phyloP scores from a whole-genome alignment of 2,329 filamentous ascomycete species.

The Aspergillus chevalieri region DNA sequence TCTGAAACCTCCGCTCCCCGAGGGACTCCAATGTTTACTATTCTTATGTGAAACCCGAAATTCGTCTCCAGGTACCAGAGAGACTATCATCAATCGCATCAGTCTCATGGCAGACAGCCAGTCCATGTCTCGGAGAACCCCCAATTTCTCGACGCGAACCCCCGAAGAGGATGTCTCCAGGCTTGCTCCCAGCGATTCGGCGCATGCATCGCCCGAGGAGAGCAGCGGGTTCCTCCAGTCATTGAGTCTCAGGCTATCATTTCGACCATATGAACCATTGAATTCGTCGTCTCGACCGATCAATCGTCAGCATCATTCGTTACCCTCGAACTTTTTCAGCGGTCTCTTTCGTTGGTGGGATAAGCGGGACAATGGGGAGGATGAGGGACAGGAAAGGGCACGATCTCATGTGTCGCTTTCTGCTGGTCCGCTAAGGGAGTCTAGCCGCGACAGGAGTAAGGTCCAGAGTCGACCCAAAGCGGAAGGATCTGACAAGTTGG shows the following conservation, averaged over 20 bases:
- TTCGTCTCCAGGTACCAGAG: neutral
- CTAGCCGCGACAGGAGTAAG: conserved; percentile 23
- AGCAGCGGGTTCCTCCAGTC: conserved; percentile 16
- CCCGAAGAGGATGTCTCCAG: conserved; percentile 33
- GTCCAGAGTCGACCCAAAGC: conserved; percentile 21
- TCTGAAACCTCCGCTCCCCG: neutral
- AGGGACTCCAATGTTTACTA: neutral
- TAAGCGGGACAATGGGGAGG: conserved; percentile 7
- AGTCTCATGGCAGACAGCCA: conserved; percentile 1
- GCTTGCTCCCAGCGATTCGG: conserved; percentile 27
- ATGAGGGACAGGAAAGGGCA: conserved; percentile 4
- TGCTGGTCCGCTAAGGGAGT: conserved; percentile 19
- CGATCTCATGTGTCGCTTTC: conserved; percentile 9
- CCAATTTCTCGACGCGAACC: conserved; percentile 35
- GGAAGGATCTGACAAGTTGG: conserved; percentile 56
- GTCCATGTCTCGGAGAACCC: conserved; percentile 29
- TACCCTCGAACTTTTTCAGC: conserved; percentile 16
- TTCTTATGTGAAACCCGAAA: neutral
- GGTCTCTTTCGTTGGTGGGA: conserved; percentile 22
- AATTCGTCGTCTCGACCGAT: conserved; percentile 10
- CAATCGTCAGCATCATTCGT: conserved; percentile 13
- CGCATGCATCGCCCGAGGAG: conserved; percentile 14
- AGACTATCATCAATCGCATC: neutral
- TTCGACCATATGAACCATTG: neutral
- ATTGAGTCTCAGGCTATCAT: conserved; percentile 13